phyloP scores from a whole-genome alignment of 495 filamentous ascomycete genomes.

The Bryoglossum gracile region DNA sequence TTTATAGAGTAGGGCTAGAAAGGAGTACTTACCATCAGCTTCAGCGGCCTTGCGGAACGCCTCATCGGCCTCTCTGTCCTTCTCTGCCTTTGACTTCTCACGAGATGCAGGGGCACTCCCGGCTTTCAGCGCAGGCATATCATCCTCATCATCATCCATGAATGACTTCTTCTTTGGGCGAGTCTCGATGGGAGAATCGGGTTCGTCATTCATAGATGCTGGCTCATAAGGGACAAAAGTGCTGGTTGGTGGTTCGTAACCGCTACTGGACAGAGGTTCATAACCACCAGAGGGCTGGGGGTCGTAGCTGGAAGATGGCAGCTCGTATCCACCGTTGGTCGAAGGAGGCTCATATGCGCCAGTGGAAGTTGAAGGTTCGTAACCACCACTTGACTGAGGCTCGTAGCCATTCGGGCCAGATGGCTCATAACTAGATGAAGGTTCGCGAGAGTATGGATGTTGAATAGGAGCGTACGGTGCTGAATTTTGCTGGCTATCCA shows the following conservation, averaged over 20 bases:
- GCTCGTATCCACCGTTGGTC: constrained; percentile 20
- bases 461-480: constrained; percentile 2
- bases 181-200: constrained; percentile 36
- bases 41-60: constrained; percentile 77
- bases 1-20: neutral
- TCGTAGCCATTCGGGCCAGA: constrained; percentile 18
- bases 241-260: constrained; percentile 18
- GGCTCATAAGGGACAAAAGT: constrained; percentile 49
- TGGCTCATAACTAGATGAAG: constrained; percentile 9
- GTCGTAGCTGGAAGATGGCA: constrained; percentile 15
- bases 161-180: constrained; percentile 67
- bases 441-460: constrained; percentile 5
- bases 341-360: constrained; percentile 20
- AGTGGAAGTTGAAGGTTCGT: constrained; percentile 5
- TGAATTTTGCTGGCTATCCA: constrained; percentile 8
- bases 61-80: constrained; percentile 61
- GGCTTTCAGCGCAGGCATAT: constrained; percentile 31
- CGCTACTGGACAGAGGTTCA: constrained; percentile 8
- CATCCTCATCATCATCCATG: constrained; percentile 70
- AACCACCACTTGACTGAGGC: constrained; percentile 7
- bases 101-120: neutral
- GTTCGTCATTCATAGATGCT: constrained; percentile 40
- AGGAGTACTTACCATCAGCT: constrained; percentile 59
- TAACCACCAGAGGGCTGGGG: constrained; percentile 17
- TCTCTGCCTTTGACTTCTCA: constrained; percentile 47